A percentile compares a stretch with the other conserved stretches of the same genome.
Evolutionary conservation across 371 early-diverging fungal species (phyloP).

Genomic region (Mortierella sp.): DNA sequence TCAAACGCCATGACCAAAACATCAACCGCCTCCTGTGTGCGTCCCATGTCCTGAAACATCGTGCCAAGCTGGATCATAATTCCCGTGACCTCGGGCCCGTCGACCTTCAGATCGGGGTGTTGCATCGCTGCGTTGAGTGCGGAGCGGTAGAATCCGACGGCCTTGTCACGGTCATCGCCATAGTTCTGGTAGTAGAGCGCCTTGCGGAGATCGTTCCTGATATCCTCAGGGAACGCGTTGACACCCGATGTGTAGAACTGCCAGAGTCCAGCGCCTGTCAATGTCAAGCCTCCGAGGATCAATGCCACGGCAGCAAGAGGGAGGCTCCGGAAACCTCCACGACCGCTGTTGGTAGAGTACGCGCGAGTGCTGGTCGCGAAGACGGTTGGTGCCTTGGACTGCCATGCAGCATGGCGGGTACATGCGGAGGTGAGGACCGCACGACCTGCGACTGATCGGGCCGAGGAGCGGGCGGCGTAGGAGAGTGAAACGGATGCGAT

Average conservation of each 20-base stretch:
- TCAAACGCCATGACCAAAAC: conserved; percentile 64
- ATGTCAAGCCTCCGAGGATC: conserved; percentile 59
- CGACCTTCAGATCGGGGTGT: conserved; percentile 62
- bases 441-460: background rate
- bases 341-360: background rate
- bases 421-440: background rate
- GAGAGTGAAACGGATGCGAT: conserved; percentile 5
- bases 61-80: conserved; percentile 75
- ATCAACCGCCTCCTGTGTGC: conserved; percentile 67
- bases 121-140: conserved; percentile 65
- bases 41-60: conserved; percentile 64
- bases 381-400: background rate
- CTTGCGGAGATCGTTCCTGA: conserved; percentile 70
- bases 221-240: conserved; percentile 67
- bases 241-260: conserved; percentile 69
- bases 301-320: conserved; percentile 56
- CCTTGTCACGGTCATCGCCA: conserved; percentile 61
- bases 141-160: conserved; percentile 65
- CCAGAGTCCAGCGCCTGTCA: conserved; percentile 67
- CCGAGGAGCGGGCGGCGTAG: background rate
- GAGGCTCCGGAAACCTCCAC: background rate
- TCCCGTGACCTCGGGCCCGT: conserved; percentile 71
- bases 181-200: conserved; percentile 73
- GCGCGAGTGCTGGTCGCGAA: background rate
- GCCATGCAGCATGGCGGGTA: background rate